Percentiles rank a stretch among this genome's conserved stretches.
phyloP scores from a whole-genome alignment of 352 stramenopile genomes.

The Phytophthora uliginosa region DNA sequence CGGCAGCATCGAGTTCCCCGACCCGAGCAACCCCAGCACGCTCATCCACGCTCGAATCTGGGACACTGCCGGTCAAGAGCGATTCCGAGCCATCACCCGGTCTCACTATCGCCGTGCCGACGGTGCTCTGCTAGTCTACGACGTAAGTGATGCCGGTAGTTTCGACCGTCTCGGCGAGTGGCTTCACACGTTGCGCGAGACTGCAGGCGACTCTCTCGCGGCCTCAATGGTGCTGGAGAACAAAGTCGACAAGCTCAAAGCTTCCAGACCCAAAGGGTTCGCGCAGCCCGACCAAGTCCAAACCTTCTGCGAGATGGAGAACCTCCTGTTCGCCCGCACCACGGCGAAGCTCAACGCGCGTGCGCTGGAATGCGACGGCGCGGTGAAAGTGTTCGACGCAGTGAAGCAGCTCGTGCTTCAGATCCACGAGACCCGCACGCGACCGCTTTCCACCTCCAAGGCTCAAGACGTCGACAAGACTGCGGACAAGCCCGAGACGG shows the following conservation, averaged over 20 bases:
- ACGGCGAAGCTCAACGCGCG: constrained; percentile 70
- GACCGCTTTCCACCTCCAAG: constrained; percentile 1
- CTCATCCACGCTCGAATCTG: constrained; percentile 88
- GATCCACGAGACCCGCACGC: constrained; percentile 55
- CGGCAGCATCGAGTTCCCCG: constrained; percentile 69
- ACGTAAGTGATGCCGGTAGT: constrained; percentile 88
- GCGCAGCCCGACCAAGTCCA: constrained; percentile 57
- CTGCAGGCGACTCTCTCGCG: constrained; percentile 87
- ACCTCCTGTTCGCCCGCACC: constrained; percentile 72
- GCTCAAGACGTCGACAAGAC: background rate
- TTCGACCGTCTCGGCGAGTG: constrained; percentile 92
- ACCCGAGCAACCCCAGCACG: constrained; percentile 61
- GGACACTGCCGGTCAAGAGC: constrained; percentile 91
- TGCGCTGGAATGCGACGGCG: constrained; percentile 68
- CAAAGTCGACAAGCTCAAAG: constrained; percentile 85
- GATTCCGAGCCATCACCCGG: constrained; percentile 92
- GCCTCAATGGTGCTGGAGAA: constrained; percentile 92
- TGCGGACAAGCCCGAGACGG: constrained; percentile 11
- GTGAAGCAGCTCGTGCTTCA: constrained; percentile 66
- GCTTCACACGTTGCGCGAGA: constrained; percentile 90
- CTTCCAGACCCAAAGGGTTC: constrained; percentile 35
- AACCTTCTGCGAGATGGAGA: constrained; percentile 65
- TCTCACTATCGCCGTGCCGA: constrained; percentile 89
- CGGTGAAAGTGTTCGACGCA: constrained; percentile 55
- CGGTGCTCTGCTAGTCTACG: constrained; percentile 93